These are phyloP conservation scores for Cryptosporidium andersoni DNA, from an alignment of 169 alveolate species.

Conservation along the genomic window DNA sequence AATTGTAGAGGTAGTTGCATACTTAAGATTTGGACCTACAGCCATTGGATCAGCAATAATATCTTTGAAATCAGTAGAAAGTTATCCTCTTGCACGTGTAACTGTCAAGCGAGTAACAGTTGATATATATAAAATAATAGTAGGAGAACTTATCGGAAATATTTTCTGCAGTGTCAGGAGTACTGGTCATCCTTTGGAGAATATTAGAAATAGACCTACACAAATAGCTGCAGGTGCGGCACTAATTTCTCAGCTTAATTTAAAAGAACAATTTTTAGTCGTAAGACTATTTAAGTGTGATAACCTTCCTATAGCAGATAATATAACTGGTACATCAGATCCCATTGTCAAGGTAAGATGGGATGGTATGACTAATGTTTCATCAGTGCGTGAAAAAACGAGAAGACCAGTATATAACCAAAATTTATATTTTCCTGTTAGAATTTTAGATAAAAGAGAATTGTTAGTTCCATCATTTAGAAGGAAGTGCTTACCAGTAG, in stretches of 20 bases:
- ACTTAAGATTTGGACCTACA: constrained; percentile 50
- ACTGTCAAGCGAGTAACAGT: constrained; percentile 75
- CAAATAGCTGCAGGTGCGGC: constrained; percentile 76
- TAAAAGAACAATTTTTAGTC: constrained; percentile 75
- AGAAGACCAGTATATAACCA: constrained; percentile 84
- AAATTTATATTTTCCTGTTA: constrained; percentile 85
- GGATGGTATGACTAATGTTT: constrained; percentile 83
- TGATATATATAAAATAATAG: constrained; percentile 71
- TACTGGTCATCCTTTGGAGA: constrained; percentile 72
- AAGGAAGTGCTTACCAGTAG: constrained; percentile 82
- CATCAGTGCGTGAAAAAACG: constrained; percentile 78
- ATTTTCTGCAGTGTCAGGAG: constrained; percentile 75
- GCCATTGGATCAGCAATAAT: constrained; percentile 74
- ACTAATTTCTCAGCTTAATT: constrained; percentile 72
- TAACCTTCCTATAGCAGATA: constrained; percentile 81
- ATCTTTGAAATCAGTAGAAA: constrained; percentile 74
- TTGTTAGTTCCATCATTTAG: constrained; percentile 78
- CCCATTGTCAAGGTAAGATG: constrained; percentile 86
- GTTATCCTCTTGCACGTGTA: constrained; percentile 74
- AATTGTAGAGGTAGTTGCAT: constrained; percentile 56
- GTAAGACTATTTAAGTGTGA: constrained; percentile 83
- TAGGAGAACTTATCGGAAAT: constrained; percentile 77
- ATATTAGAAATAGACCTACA: constrained; percentile 73
- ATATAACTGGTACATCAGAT: constrained; percentile 82
- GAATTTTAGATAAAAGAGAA: constrained; percentile 82